These are phyloP conservation scores for Parachaetomium inaequale DNA, from an alignment of 495 filamentous ascomycete species.

Conservation along the genomic window DNA sequence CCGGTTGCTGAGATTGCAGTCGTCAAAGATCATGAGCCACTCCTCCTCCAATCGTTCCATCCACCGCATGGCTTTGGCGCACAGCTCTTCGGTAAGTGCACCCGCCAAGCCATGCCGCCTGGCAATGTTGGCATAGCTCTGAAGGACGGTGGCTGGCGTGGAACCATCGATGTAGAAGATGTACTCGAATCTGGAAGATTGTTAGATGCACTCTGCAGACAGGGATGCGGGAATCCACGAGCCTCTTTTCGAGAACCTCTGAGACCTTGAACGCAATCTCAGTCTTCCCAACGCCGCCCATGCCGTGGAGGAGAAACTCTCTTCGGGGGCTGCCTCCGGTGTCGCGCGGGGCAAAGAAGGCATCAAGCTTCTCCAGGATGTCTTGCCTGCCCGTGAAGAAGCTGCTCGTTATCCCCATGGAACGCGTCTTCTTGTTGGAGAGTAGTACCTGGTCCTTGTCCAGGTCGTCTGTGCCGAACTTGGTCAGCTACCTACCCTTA, in stretches of 20 bases:
- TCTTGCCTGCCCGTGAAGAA: slow-evolving; percentile 27
- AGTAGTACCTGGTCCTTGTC: slow-evolving; percentile 8
- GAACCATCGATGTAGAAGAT: slow-evolving; percentile 26
- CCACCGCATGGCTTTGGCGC: slow-evolving; percentile 10
- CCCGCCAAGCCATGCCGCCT: not conserved
- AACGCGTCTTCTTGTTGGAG: not conserved
- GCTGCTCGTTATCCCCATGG: not conserved
- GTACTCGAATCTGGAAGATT: slow-evolving; percentile 12
- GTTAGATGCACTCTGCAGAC: not conserved
- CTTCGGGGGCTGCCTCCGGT: not conserved
- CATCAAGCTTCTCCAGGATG: slow-evolving; percentile 15
- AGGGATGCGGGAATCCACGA: not conserved
- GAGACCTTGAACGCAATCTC: slow-evolving; percentile 21
- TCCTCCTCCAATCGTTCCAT: slow-evolving; percentile 15
- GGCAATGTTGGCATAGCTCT: slow-evolving; percentile 18
- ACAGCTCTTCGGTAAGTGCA: not conserved
- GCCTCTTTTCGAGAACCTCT: slow-evolving; percentile 12
- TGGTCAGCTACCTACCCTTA: not conserved
- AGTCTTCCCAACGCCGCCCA: slow-evolving; percentile 29
- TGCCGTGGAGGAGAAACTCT: slow-evolving; percentile 23
- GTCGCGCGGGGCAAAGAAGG: slow-evolving; percentile 9
- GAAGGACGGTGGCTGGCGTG: slow-evolving; percentile 3
- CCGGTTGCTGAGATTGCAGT: slow-evolving; percentile 11
- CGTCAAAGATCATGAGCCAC: slow-evolving; percentile 27
- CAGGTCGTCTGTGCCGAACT: not conserved